A percentile compares a stretch with the other conserved stretches of the same genome.
Evolutionary conservation across 768 basidiomycete genomes (phyloP).

Genomic region (Russula compacta): DNA sequence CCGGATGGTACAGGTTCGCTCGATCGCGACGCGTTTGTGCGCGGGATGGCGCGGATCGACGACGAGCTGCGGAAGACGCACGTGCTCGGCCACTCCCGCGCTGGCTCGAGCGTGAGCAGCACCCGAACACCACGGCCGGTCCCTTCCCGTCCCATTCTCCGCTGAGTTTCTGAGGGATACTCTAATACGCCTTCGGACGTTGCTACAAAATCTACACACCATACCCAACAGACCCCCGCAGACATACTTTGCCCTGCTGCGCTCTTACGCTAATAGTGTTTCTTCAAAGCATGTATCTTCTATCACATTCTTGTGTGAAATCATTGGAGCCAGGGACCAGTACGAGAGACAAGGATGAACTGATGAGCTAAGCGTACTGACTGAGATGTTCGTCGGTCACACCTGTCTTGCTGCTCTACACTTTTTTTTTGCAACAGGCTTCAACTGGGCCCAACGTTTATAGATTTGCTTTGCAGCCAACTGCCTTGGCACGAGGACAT

Average conservation of each 20-base stretch:
- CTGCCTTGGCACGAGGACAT: no score
- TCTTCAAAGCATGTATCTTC: background rate
- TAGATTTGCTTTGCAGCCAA: no score
- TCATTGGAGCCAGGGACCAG: background rate
- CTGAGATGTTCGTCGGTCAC: no score
- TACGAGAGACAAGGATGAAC: no score
- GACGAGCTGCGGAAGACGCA: constrained; percentile 59
- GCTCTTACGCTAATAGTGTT: background rate
- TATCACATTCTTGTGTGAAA: background rate
- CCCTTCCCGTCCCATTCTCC: constrained; percentile 13
- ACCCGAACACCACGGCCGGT: background rate
- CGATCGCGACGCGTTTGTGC: constrained; percentile 51
- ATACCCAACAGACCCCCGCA: background rate
- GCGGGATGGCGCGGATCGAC: constrained; percentile 75
- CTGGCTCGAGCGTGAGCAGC: background rate
- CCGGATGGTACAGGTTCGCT: constrained; percentile 40
- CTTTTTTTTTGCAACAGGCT: no score
- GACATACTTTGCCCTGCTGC: background rate
- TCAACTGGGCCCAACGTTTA: no score
- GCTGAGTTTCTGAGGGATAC: background rate
- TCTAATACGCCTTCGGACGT: background rate
- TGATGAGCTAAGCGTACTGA: background rate
- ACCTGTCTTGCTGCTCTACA: no score
- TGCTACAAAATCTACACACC: background rate
- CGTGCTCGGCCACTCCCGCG: constrained; percentile 5